Conservation (phyloP, 1,284 basidiomycete species). For the Wallemia mellicola region DNA sequence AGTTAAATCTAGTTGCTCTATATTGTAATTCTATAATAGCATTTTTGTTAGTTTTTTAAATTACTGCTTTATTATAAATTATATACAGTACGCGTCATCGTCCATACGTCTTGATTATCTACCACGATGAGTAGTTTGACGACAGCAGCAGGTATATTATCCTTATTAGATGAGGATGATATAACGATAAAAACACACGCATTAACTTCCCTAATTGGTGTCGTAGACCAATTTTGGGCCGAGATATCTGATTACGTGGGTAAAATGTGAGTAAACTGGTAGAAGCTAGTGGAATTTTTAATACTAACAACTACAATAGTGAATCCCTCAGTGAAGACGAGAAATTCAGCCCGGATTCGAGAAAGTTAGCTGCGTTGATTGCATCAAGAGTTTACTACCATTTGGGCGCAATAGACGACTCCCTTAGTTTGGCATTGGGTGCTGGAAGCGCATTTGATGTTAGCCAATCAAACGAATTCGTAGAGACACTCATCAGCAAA, state of each 20-base stretch:
- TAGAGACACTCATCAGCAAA: conserved; percentile 76
- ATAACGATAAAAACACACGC: conserved; percentile 64
- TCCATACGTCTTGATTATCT: not conserved
- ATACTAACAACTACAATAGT: conserved; percentile 18
- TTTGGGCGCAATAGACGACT: conserved; percentile 73
- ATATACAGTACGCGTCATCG: not conserved
- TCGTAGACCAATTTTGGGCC: conserved; percentile 83
- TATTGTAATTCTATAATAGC: not conserved
- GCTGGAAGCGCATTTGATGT: conserved; percentile 56
- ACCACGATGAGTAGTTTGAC: not conserved
- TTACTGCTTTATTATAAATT: too few relatives aligned
- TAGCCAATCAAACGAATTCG: conserved; percentile 44
- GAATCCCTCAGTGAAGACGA: conserved; percentile 58
- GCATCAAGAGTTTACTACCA: conserved; percentile 90
- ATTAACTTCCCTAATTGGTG: conserved; percentile 41
- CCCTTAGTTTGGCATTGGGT: conserved; percentile 65
- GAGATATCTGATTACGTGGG: conserved; percentile 85
- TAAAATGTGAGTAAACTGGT: conserved; percentile 40
- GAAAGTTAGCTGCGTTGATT: conserved; percentile 53
- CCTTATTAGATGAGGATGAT: conserved; percentile 61
- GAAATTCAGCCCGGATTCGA: conserved; percentile 34
- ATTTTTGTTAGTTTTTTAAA: not conserved
- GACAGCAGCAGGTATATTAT: conserved; percentile 51
- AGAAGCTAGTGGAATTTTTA: not conserved
- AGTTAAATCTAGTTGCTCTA: too few relatives aligned